Evolutionary conservation across 225 moss, liverwort and hornwort genomes (phyloP).

Genomic region (Physcomitrellopsis africana): DNA sequence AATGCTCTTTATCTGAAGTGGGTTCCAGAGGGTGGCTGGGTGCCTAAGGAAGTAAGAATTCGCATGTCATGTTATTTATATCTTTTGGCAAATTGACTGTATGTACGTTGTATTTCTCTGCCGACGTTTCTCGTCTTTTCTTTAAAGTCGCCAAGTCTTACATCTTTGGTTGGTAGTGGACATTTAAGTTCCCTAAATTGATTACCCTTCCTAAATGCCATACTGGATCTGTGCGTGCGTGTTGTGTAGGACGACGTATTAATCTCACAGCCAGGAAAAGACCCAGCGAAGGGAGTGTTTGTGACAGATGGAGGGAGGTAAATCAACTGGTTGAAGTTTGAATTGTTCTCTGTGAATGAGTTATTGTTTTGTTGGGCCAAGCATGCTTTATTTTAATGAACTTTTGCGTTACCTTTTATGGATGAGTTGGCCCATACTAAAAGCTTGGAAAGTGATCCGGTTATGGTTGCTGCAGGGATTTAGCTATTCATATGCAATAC

Average conservation of each 20-base stretch:
- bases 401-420: no score
- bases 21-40: constrained; percentile 88
- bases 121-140: no score
- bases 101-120: no score
- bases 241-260: constrained; percentile 43
- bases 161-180: not conserved
- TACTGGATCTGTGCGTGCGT: constrained; percentile 12
- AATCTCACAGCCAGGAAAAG: constrained; percentile 73
- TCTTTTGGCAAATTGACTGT: not conserved
- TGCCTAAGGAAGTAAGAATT: constrained; percentile 64
- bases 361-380: no score
- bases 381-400: not conserved
- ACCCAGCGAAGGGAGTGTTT: constrained; percentile 63
- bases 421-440: constrained; percentile 2
- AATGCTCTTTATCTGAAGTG: constrained; percentile 70
- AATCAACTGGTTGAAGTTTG: not conserved
- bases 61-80: no score
- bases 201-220: not conserved
- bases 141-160: not conserved
- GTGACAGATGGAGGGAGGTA: constrained; percentile 59
- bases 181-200: not conserved
- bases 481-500: constrained; percentile 77
- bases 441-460: constrained; percentile 18
- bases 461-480: constrained; percentile 52
- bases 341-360: no score